Evolutionary conservation across 106 monocot species (phyloP), one percentile per base, ranked within the genome.

Genomic region (Triglochin maritima): DNA sequence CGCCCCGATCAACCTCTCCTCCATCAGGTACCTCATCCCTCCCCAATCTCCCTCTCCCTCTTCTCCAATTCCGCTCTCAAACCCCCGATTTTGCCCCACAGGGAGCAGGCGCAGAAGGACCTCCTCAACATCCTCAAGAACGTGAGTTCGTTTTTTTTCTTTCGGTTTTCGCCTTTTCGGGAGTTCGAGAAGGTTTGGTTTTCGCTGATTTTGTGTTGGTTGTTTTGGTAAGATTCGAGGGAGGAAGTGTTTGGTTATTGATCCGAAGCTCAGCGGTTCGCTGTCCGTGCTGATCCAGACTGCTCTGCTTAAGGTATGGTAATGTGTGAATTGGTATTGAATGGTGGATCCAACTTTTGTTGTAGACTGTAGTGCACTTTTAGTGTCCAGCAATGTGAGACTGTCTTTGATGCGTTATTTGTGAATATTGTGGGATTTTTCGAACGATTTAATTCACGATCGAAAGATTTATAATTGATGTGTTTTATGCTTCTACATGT

Each of bases 41-140:
- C 9, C 46, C 4, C 13, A 29, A 9, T 10, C 13, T 47, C 45
- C 41, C 17, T 2, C 57, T 7, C 16, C 12, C 43, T 2, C 5
- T 48, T 56, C n/a, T 42, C 3, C 58, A 8, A 8, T 52, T 66
- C 44, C 48, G 72, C 10, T 60, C 49, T 59, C 17, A 6, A 63
- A 9, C 6, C 16, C 12, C 7, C 6, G 50, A 12, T 4, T 72
- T 54, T 72, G 46, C 4, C 59, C 29, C 3, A 15, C 82, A 98
- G 96, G 71, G 91, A 98, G 60, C 83, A 86, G 57, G 83, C 96
- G 7, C 90, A 92, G 79, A 98, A 79, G 84, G 96, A 98, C 5
- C 96, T 98, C 12, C 80, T 91, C 71, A 79, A 76, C 74, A 80
- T 98, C 49, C 86, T 98, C 14, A 87, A 80, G 65, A 86, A 70